phyloP scores from a whole-genome alignment of 2,329 filamentous ascomycete species.

The Penicillium sp. region DNA sequence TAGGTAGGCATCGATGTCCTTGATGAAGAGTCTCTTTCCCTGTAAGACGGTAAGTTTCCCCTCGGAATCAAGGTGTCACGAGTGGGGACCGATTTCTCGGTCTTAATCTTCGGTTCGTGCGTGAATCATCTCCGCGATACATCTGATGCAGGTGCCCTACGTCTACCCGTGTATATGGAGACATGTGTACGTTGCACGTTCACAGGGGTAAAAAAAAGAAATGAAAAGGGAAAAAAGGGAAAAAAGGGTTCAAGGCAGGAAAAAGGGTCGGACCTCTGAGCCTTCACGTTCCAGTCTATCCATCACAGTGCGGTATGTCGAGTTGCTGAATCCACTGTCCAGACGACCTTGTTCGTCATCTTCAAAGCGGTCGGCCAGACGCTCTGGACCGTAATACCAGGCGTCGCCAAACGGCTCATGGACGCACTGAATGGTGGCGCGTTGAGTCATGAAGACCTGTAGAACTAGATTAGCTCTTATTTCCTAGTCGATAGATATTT shows the following conservation, averaged over 20 bases:
- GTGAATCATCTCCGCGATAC: neutral
- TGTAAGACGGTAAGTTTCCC: conserved; percentile 51
- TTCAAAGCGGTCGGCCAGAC: conserved; percentile 75
- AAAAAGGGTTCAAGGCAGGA: conserved; percentile 18
- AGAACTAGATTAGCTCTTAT: conserved; percentile 7
- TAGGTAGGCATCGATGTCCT: conserved; percentile 94
- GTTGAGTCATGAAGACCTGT: conserved; percentile 94
- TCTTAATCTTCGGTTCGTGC: neutral
- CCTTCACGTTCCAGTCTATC: conserved; percentile 70
- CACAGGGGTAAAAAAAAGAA: conserved; percentile 1
- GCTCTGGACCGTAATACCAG: conserved; percentile 93
- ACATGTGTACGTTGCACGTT: neutral
- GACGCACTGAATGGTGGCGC: conserved; percentile 74
- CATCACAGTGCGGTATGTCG: conserved; percentile 63
- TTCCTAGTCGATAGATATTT: neutral
- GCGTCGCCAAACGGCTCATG: conserved; percentile 97
- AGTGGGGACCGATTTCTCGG: conserved; percentile 1
- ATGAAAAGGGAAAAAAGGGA: conserved; percentile 18
- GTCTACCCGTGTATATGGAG: neutral
- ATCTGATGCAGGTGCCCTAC: neutral
- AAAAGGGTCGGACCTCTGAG: conserved; percentile 64
- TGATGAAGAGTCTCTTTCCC: conserved; percentile 95
- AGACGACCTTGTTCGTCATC: conserved; percentile 57
- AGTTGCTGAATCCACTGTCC: conserved; percentile 45
- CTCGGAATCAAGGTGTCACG: conserved; percentile 1